Base-by-base conservation (phyloP, 1,139 yeast species). In the Pichia sp. region DNA sequence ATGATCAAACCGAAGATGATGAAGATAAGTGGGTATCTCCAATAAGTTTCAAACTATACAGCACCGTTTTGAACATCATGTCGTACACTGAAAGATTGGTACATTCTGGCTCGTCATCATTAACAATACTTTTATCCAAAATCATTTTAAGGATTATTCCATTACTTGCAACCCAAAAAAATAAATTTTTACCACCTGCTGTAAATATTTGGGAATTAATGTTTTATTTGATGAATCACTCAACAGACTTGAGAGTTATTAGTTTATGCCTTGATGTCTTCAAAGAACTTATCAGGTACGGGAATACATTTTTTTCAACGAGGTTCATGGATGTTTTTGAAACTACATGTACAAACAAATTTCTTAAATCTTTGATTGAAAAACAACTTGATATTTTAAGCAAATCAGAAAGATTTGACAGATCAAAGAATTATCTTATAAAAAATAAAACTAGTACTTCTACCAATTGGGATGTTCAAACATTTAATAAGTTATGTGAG, bases 131-230 rank as follows among this genome's bases (percentile, higher is more conserved):
- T 48, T 72, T 87, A 7, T 61, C 89, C 39, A 68, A 64, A 27
- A 70, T 86, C 0, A 62, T 82, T 32, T 58, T 63, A 4, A 62
- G 67, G 20, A 65, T 78, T 0, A 65, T 82, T 31, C 87, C 90
- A 0, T 59, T 87, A 32, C 65, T 92, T 37, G 73, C 87, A 1
- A 71, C 90, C 0, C 76, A 82, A 49, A 70, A 74, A 46, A 67
- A 71, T 11, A 69, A 76, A 39, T 67, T 85, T 35, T 64, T 85
- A 40, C 96, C 96, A 0, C 61, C 81, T 2, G 69, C 85, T 3
- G 82, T 94, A 1, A 69, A 74, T 4, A 64, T 77, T 20, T 92
- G 97, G 97, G 82, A 84, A 3, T 62, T 69, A 6, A 62, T 76
- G 1, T 64, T 71, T 0, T 68, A 66, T 26, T 61, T 67, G 9